Conservation (phyloP, 768 basidiomycete species). For the Suillus variegatus region DNA sequence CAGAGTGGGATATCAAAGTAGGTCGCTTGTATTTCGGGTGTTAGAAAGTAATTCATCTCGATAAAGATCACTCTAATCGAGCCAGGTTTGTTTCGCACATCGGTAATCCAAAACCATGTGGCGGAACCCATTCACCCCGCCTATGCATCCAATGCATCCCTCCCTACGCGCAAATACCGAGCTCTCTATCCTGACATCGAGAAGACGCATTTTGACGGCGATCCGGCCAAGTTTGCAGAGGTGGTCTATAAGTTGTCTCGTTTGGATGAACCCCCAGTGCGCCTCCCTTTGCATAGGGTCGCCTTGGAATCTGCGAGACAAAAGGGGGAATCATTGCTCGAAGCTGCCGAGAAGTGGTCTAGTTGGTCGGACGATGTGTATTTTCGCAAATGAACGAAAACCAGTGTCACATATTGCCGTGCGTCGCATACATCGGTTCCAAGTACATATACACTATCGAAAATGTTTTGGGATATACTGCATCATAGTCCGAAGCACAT, state of each 20-base stretch:
- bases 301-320: constrained; percentile 21
- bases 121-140: constrained; percentile 17
- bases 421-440: background rate
- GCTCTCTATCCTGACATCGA: constrained; percentile 19
- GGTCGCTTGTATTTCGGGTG: background rate
- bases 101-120: constrained; percentile 12
- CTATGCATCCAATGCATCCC: constrained; percentile 28
- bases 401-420: background rate
- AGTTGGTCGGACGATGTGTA: constrained; percentile 28
- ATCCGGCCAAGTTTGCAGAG: constrained; percentile 25
- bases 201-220: constrained; percentile 23
- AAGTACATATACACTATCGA: background rate
- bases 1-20: constrained; percentile 38
- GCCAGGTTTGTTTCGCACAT: constrained; percentile 27
- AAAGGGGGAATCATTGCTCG: constrained; percentile 21
- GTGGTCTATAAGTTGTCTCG: constrained; percentile 18
- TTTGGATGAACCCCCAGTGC: constrained; percentile 19
- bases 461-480: background rate
- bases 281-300: constrained; percentile 26
- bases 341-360: constrained; percentile 22
- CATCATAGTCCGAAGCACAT: background rate
- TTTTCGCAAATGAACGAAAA: constrained; percentile 11
- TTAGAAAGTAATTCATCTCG: constrained; percentile 1
- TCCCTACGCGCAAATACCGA: constrained; percentile 25
- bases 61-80: constrained; percentile 23